Evolutionary conservation across 148 eudicot species (phyloP), one percentile per base, ranked within the genome.

Genomic region (Heliosperma pusillum): DNA sequence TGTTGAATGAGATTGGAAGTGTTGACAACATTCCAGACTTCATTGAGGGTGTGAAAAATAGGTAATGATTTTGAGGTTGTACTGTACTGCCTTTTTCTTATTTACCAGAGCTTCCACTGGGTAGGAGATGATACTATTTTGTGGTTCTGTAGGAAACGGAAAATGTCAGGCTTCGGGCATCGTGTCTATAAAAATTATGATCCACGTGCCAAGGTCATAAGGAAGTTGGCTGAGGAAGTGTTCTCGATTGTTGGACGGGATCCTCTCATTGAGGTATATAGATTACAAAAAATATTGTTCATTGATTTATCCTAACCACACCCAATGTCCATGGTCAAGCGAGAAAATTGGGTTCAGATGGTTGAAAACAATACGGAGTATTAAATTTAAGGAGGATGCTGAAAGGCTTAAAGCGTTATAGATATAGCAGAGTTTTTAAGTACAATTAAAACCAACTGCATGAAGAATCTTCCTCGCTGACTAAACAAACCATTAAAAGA

Each of bases 161-260:
- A 95, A 85, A 95, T 95, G 99, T 95, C 99, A 64, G 99, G 99
- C 78, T 95, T 95, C 79, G 97, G 99, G 50, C 99, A 95, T 76
- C 99, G 99, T 79, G 97, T 95, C 5, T 95, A 95, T 81, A 95
- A 95, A 66, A 95, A 95, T 76, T 95, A 95, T 80, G 99, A 95
- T 74, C 99, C 99, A 13, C 85, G 99, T 77, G 99, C 99, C 36
- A 95, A 90, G 83, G 94, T 95, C 72, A 92, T 95, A 74, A 92
- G 82, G 86, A 90, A 80, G 70, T 86, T 95, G 79, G 97, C 99
- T 16, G 99, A 92, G 79, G 99, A 95, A 88, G 99, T 95, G 19
- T 95, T 95, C 79, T 88, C 94, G 13, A 95, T 95, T 68, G 99
- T 95, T 81, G 99, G 99, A 79, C 81, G 97, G 67, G 99, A 92